These are phyloP conservation scores for Chiua virens DNA, from an alignment of 768 basidiomycete genomes.

Conservation along the genomic window DNA sequence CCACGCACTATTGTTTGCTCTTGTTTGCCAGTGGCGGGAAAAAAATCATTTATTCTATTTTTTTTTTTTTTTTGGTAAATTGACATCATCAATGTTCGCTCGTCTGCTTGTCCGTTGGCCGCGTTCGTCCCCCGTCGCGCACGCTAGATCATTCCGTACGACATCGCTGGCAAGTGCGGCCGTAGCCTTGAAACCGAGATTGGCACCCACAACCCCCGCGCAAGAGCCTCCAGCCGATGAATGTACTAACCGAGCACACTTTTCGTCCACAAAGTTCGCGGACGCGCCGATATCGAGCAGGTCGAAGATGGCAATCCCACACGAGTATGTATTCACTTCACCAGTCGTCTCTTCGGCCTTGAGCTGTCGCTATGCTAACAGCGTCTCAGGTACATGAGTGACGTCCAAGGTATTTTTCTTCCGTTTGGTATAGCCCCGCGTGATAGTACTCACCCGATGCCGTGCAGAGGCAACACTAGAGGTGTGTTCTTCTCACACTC, in stretches of 20 bases:
- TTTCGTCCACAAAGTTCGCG: constrained; percentile 27
- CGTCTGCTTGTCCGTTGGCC: constrained; percentile 27
- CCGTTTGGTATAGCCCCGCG: not conserved
- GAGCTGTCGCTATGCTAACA: constrained; percentile 20
- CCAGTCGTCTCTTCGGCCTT: not conserved
- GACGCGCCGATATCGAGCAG: constrained; percentile 38
- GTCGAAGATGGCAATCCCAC: constrained; percentile 42
- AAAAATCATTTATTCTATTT: not conserved
- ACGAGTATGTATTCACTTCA: constrained; percentile 38
- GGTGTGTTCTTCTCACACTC: constrained; percentile 16
- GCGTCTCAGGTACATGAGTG: constrained; percentile 41
- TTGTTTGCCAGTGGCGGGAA: constrained; percentile 20
- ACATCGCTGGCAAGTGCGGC: constrained; percentile 13
- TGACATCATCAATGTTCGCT: constrained; percentile 15
- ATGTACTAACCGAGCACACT: constrained; percentile 25
- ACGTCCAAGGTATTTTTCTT: constrained; percentile 42
- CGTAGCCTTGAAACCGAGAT: constrained; percentile 8
- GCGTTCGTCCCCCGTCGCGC: constrained; percentile 14
- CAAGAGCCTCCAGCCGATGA: constrained; percentile 14
- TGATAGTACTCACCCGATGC: not conserved
- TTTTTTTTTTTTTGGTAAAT: not conserved
- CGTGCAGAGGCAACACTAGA: constrained; percentile 41
- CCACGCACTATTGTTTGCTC: constrained; percentile 24
- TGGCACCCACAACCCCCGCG: not conserved
- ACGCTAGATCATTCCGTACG: constrained; percentile 12